phyloP scores from a whole-genome alignment of 2,329 filamentous ascomycete genomes.

The Exophiala bonariae region DNA sequence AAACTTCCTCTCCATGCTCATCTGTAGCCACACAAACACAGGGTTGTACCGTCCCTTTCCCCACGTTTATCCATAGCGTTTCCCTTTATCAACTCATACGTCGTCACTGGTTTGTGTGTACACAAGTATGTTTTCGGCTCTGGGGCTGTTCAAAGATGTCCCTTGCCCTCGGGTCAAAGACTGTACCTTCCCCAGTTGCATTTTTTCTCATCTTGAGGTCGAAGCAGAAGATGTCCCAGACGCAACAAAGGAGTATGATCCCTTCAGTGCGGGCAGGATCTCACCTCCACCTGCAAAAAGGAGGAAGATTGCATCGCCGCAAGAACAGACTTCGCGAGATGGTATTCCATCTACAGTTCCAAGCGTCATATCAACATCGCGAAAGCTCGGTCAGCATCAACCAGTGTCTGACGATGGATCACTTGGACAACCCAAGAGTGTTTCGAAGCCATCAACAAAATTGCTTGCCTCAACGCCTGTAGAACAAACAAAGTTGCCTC shows the following conservation, averaged over 20 bases:
- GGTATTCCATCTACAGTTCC: background rate
- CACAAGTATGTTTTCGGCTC: constrained; percentile 53
- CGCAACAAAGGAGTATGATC: constrained; percentile 23
- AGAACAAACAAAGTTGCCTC: constrained; percentile 4
- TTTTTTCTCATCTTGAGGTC: constrained; percentile 53
- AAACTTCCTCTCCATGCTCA: too few species aligned
- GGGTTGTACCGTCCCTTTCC: too few species aligned
- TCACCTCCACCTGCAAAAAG: constrained; percentile 34
- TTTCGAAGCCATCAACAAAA: too few species aligned
- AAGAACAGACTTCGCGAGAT: background rate
- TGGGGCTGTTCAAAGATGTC: constrained; percentile 54
- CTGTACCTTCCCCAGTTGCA: constrained; percentile 57
- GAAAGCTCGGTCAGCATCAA: background rate
- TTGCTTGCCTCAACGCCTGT: background rate
- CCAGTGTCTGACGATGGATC: background rate
- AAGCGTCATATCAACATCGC: background rate
- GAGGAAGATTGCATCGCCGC: constrained; percentile 22
- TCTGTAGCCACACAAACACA: too few species aligned
- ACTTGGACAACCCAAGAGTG: too few species aligned
- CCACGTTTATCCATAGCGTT: too few species aligned
- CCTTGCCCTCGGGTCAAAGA: constrained; percentile 52
- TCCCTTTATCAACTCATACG: too few species aligned
- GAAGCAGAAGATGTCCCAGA: constrained; percentile 6
- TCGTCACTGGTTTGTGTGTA: too few species aligned
- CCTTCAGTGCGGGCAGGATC: constrained; percentile 19